phyloP scores from a whole-genome alignment of 2,329 filamentous ascomycete species.

The Talaromyces sp. region DNA sequence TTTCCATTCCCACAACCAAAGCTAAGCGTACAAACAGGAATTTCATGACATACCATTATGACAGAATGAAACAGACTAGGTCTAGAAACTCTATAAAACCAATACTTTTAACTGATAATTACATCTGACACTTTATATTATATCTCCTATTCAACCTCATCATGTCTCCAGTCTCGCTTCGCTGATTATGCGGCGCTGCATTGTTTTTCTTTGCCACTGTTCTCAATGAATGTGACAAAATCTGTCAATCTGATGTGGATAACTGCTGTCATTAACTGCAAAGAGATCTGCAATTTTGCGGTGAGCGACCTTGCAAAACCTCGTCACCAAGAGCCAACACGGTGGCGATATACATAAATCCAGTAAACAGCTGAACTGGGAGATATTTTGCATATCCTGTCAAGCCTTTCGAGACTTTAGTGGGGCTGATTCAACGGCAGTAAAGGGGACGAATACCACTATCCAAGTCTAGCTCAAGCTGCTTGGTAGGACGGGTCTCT shows the following conservation, averaged over 20 bases:
- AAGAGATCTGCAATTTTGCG: not conserved
- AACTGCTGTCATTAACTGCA: not conserved
- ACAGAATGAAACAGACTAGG: too few relatives aligned
- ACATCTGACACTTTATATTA: too few relatives aligned
- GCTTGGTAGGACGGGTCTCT: not conserved
- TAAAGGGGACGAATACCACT: not conserved
- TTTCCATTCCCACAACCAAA: too few relatives aligned
- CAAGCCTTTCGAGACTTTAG: not conserved
- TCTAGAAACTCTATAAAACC: too few relatives aligned
- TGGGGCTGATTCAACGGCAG: not conserved
- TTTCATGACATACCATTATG: too few relatives aligned
- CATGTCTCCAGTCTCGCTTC: too few relatives aligned
- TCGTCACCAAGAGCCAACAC: not conserved
- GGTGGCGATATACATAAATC: not conserved
- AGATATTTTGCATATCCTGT: not conserved
- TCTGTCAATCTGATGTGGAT: too few relatives aligned
- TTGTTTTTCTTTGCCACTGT: not conserved
- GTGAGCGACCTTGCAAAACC: not conserved
- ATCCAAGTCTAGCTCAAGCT: conserved; percentile 3
- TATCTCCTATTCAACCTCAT: too few relatives aligned
- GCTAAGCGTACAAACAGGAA: too few relatives aligned
- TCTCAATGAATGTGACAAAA: too few relatives aligned
- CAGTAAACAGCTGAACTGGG: not conserved
- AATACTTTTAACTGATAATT: too few relatives aligned
- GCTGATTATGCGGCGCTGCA: not conserved